phyloP scores from a whole-genome alignment of 768 basidiomycete species.

The Chalciporus piperatus region DNA sequence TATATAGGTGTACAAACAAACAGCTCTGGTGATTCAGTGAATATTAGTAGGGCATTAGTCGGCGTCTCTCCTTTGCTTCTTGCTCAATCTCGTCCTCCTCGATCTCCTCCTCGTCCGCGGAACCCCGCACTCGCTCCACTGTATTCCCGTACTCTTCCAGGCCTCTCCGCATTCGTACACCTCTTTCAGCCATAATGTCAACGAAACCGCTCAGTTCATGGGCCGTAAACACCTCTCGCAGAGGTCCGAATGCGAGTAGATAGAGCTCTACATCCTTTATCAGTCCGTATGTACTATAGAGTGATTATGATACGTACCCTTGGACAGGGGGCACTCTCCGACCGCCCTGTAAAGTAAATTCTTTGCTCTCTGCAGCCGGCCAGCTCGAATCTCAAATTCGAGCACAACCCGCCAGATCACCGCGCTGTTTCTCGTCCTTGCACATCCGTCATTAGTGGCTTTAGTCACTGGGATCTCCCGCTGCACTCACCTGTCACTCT shows the following conservation, averaged over 20 bases:
- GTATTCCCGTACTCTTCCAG: constrained; percentile 45
- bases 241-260: constrained; percentile 70
- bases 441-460: constrained; percentile 5
- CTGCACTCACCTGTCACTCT: constrained; percentile 59
- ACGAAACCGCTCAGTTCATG: constrained; percentile 59
- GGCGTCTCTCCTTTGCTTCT: constrained; percentile 53
- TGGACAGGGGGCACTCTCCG: constrained; percentile 69
- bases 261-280: constrained; percentile 55
- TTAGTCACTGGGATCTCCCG: background rate
- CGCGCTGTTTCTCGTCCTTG: constrained; percentile 58
- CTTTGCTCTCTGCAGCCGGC: constrained; percentile 61
- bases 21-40: background rate
- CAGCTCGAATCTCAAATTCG: constrained; percentile 71
- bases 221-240: constrained; percentile 59
- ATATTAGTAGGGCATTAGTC: constrained; percentile 60
- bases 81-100: constrained; percentile 58
- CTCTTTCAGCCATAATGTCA: constrained; percentile 77
- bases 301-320: constrained; percentile 45
- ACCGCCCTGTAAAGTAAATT: constrained; percentile 71
- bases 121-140: constrained; percentile 20
- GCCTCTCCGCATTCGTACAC: constrained; percentile 58
- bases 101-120: constrained; percentile 20
- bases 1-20: background rate
- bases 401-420: constrained; percentile 72
- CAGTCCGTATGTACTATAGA: constrained; percentile 8